Base-by-base conservation (phyloP, 176 grass and related monocot genomes). In the Zoysia japonica region DNA sequence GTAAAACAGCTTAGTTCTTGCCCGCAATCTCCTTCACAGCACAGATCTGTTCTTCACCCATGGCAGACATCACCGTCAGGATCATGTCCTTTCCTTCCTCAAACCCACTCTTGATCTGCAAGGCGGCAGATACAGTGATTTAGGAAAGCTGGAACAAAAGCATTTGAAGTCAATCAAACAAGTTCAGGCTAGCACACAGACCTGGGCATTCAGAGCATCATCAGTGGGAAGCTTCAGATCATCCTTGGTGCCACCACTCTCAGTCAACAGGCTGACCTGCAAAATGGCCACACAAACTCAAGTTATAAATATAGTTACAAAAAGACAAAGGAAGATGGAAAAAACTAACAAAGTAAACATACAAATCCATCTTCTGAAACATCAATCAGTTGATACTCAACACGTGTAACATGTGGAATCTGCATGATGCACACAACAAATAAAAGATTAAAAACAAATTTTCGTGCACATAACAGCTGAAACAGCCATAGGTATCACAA, bases 1-100 rank as follows among this genome's bases (percentile, higher is more conserved):
- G 55, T 57, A 57, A 64, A 16, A 47, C 40, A 9, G 47, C 81
- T 64, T 75, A 88, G 40, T 75, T 84, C 47, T 86, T 82, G 38
- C 74, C 79, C 19, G 70, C 56, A 61, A 90, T 75, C 42, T 90
- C 88, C 75, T 90, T 90, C 28, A 90, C 69, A 13, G 70, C 74
- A 39, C 84, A 86, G 49, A 90, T 90, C 80, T 90, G 88, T 39
- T 90, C 88, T 79, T 90, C 88, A 5, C 84, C 88, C 88, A 90
- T 90, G 53, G 88, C 80, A 1, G 84, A 90, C 84, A 86, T 86
- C 70, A 90, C 88, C 5, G 79, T 80, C 84, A 90, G 68, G 63
- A 90, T 78, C 70, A 87, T 72, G 61, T 90, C 88, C 88, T 90
- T 90, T 28, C 88, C 88, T 44, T 90, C 88, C 3, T 50, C 88